Percentiles rank a stretch among this genome's conserved stretches.
phyloP scores from a whole-genome alignment of 2,329 filamentous ascomycete genomes.

The Pyrenochaeta sp. region DNA sequence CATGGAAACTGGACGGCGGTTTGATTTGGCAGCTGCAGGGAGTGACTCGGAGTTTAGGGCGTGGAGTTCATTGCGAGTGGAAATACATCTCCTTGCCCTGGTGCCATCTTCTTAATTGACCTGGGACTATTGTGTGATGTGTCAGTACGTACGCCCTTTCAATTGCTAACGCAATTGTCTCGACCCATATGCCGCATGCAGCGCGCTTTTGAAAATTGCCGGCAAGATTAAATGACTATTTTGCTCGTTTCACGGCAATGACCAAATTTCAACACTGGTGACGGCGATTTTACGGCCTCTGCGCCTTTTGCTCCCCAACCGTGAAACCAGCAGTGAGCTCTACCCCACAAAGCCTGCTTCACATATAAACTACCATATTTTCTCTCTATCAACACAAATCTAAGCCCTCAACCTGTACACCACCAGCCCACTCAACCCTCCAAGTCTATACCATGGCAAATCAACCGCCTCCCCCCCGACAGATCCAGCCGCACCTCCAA shows the following conservation, averaged over 20 bases:
- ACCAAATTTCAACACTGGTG: neutral
- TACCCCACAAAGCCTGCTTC: neutral
- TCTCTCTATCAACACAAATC: neutral
- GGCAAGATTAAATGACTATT: too few species aligned
- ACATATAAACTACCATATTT: neutral
- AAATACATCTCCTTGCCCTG: neutral
- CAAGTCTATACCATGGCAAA: neutral
- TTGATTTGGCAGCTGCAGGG: too few species aligned
- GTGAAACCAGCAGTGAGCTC: neutral
- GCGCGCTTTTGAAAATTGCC: neutral
- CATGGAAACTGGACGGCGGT: too few species aligned
- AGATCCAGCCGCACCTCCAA: constrained; percentile 2
- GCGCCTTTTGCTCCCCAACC: neutral
- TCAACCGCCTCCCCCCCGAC: neutral
- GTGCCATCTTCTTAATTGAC: neutral
- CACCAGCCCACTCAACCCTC: neutral
- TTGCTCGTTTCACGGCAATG: neutral
- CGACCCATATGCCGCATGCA: neutral
- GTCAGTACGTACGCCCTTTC: neutral
- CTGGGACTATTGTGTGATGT: neutral
- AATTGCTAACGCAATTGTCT: neutral
- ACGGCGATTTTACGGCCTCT: neutral
- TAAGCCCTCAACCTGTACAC: neutral
- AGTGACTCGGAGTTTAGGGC: too few species aligned
- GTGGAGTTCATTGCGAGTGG: too few species aligned